phyloP scores from a whole-genome alignment of 495 filamentous ascomycete genomes.

The Annulohypoxylon bovei region DNA sequence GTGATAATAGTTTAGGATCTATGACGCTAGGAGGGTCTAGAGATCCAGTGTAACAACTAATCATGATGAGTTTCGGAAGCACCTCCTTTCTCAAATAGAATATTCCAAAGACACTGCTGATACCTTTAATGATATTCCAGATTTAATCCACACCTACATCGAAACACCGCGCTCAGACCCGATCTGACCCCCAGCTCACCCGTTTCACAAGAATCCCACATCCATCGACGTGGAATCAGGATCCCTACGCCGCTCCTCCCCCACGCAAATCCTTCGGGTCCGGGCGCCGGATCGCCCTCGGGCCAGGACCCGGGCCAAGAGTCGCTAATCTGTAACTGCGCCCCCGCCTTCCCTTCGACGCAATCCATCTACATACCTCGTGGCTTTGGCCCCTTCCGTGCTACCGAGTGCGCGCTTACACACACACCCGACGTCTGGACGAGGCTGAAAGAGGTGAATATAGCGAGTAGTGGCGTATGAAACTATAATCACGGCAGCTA shows the following conservation, averaged over 20 bases:
- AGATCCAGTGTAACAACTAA: no score
- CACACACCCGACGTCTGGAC: no score
- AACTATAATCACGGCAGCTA: not conserved
- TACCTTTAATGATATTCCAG: no score
- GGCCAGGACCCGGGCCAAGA: not conserved
- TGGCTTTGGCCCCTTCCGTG: not conserved
- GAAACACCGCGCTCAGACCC: not conserved
- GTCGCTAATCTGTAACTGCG: slow-evolving; percentile 6
- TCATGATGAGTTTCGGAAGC: no score
- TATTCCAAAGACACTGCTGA: no score
- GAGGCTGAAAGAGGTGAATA: not conserved
- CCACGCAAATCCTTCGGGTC: slow-evolving; percentile 16
- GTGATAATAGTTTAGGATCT: no score
- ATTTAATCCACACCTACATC: no score
- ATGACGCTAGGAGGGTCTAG: no score
- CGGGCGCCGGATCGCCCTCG: slow-evolving; percentile 8
- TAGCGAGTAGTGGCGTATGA: not conserved
- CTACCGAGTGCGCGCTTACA: not conserved
- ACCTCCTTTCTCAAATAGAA: no score
- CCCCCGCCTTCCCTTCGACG: no score
- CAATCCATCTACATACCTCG: not conserved
- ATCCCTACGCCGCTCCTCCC: not conserved
- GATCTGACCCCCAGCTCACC: not conserved
- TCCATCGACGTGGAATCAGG: not conserved
- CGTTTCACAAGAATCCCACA: not conserved